These are phyloP conservation scores for Populus deltoides DNA, from an alignment of 345 rosid genomes.

Conservation along the genomic window DNA sequence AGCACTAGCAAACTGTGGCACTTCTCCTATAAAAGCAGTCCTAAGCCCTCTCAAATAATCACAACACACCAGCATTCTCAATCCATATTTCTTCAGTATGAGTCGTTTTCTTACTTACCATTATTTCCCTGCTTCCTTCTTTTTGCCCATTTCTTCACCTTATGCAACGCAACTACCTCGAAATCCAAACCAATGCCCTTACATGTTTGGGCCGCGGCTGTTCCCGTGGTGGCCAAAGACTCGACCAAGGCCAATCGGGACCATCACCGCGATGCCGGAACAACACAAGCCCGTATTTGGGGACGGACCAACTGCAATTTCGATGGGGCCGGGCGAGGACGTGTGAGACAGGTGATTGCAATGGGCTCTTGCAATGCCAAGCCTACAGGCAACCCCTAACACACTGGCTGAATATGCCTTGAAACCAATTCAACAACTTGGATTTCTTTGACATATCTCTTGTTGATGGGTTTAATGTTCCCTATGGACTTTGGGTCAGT, in stretches of 20 bases:
- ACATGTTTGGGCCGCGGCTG: slow-evolving; percentile 44
- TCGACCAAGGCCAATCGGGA: slow-evolving; percentile 27
- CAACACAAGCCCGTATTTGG: slow-evolving; percentile 41
- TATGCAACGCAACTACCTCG: slow-evolving; percentile 21
- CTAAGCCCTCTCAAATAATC: no score
- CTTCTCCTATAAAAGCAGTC: no score
- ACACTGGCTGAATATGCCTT: slow-evolving; percentile 59
- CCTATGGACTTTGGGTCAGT: slow-evolving; percentile 57
- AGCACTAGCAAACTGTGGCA: no score
- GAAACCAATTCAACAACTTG: slow-evolving; percentile 43
- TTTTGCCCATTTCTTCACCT: not conserved
- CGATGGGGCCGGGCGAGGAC: slow-evolving; percentile 22
- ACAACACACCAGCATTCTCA: no score
- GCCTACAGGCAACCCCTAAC: slow-evolving; percentile 56
- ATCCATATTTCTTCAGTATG: no score
- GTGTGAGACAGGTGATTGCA: slow-evolving; percentile 58
- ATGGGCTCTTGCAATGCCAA: slow-evolving; percentile 39
- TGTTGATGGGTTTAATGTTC: slow-evolving; percentile 49
- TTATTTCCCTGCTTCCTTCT: no score
- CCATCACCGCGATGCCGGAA: slow-evolving; percentile 24
- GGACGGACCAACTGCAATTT: slow-evolving; percentile 37
- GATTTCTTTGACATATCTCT: slow-evolving; percentile 56
- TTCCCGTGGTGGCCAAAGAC: slow-evolving; percentile 41
- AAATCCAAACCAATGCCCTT: slow-evolving; percentile 30
- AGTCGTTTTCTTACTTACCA: no score